phyloP scores from a whole-genome alignment of 352 stramenopile genomes.

The Blastocystis hominis region DNA sequence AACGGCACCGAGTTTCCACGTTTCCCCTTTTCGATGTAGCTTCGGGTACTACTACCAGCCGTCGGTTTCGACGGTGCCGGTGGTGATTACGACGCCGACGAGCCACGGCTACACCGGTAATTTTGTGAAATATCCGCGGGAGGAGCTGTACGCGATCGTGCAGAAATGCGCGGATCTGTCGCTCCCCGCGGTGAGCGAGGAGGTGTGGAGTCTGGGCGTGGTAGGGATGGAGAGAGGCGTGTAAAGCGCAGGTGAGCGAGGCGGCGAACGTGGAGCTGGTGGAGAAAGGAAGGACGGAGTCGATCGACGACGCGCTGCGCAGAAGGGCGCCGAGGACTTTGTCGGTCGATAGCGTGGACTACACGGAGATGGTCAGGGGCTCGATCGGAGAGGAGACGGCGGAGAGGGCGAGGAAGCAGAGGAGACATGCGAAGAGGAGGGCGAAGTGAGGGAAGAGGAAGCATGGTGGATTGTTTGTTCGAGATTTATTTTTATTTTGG shows the following conservation, averaged over 20 bases:
- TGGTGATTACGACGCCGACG: constrained; percentile 21
- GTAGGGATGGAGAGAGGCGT: not conserved
- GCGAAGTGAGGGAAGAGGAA: not conserved
- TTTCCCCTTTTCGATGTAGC: not conserved
- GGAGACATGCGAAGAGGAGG: not conserved
- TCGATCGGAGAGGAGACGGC: not conserved
- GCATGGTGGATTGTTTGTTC: not conserved
- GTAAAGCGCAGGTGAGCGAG: not conserved
- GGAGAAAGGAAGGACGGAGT: constrained; percentile 57
- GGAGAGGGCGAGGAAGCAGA: not conserved
- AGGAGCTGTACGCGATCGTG: constrained; percentile 44
- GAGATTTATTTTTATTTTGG: not conserved
- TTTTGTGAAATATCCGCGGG: not conserved
- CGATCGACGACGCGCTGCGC: constrained; percentile 44
- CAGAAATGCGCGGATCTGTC: not conserved
- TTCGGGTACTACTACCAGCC: constrained; percentile 30
- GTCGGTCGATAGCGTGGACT: constrained; percentile 54
- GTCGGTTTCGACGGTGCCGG: not conserved
- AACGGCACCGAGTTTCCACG: constrained; percentile 6
- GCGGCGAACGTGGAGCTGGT: constrained; percentile 46
- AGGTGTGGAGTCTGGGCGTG: not conserved
- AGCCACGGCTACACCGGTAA: not conserved
- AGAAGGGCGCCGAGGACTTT: constrained; percentile 5
- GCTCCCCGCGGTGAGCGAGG: not conserved
- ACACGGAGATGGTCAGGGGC: constrained; percentile 21